Percentiles rank a stretch among this genome's conserved stretches.
phyloP scores from a whole-genome alignment of 2,329 filamentous ascomycete species.

The Onygenales sp. region DNA sequence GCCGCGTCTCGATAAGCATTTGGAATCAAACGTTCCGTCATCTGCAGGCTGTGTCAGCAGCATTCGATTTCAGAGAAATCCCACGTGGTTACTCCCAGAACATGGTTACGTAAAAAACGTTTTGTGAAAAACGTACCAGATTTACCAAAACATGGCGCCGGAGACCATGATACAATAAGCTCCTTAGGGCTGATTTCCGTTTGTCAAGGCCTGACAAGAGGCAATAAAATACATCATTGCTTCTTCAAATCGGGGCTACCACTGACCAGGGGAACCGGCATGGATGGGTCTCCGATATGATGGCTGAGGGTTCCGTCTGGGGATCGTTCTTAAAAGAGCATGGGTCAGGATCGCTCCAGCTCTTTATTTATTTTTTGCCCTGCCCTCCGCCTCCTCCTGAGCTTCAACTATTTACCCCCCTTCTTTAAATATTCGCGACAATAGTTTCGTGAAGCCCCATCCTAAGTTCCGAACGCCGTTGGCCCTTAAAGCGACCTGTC shows the following conservation, averaged over 20 bases:
- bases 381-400: neutral
- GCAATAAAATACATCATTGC: neutral
- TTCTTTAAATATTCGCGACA: neutral
- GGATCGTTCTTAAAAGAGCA: constrained; percentile 2
- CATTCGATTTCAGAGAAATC: neutral
- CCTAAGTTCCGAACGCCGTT: neutral
- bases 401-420: neutral
- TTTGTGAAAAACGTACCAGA: neutral
- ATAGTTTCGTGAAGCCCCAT: neutral
- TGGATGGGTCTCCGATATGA: neutral
- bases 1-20: too few relatives aligned
- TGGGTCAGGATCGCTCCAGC: neutral
- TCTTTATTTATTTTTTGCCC: neutral
- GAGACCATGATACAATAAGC: neutral
- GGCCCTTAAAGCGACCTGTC: neutral
- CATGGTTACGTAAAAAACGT: neutral
- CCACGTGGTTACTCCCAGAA: neutral
- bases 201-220: neutral
- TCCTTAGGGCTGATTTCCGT: constrained; percentile 2
- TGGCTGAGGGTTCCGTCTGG: neutral
- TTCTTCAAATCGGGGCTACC: neutral
- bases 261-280: neutral
- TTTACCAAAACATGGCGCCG: neutral
- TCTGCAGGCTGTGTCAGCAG: too few relatives aligned
- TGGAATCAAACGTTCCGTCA: too few relatives aligned